Conservation (phyloP, 2,329 filamentous ascomycete genomes). For the Phialemonium atrogriseum region DNA sequence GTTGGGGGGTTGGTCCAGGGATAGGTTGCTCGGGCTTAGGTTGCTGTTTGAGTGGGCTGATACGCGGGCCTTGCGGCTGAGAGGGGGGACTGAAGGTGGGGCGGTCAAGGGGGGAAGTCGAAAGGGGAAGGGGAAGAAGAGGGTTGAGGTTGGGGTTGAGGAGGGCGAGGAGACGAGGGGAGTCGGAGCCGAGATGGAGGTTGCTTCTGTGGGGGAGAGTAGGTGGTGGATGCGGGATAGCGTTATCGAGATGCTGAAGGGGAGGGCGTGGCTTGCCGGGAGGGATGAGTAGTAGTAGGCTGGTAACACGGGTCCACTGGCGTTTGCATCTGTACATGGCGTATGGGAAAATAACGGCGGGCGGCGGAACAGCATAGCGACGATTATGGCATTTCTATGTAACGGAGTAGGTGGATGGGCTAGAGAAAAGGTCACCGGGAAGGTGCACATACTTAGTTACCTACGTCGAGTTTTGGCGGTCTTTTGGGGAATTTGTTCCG, state of each 20-base stretch:
- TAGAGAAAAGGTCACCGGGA: too few relatives aligned
- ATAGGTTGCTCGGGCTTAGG: slow-evolving; percentile 37
- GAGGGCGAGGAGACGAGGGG: slow-evolving; percentile 13
- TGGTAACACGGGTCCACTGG: too few relatives aligned
- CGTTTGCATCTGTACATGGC: too few relatives aligned
- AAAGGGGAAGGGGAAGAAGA: slow-evolving; percentile 15
- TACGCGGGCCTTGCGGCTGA: slow-evolving; percentile 28
- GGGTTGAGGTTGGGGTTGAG: slow-evolving; percentile 11
- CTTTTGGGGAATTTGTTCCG: too few relatives aligned
- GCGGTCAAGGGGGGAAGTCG: slow-evolving; percentile 6
- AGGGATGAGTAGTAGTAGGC: slow-evolving; percentile 22
- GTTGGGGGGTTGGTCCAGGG: slow-evolving; percentile 26
- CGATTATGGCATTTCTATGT: too few relatives aligned
- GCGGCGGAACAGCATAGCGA: too few relatives aligned
- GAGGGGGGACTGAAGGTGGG: slow-evolving; percentile 2
- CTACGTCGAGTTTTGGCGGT: too few relatives aligned
- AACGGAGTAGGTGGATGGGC: too few relatives aligned
- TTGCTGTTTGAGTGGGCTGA: slow-evolving; percentile 50
- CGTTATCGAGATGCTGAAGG: slow-evolving; percentile 46
- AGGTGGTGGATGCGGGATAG: slow-evolving; percentile 49
- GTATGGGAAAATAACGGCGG: too few relatives aligned
- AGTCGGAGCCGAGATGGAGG: slow-evolving; percentile 16
- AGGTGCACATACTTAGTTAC: too few relatives aligned
- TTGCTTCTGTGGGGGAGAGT: slow-evolving; percentile 15
- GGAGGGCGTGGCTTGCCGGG: slow-evolving; percentile 43